Conservation (phyloP, 176 grass and related monocot species). For the Saccharum spontaneum region DNA sequence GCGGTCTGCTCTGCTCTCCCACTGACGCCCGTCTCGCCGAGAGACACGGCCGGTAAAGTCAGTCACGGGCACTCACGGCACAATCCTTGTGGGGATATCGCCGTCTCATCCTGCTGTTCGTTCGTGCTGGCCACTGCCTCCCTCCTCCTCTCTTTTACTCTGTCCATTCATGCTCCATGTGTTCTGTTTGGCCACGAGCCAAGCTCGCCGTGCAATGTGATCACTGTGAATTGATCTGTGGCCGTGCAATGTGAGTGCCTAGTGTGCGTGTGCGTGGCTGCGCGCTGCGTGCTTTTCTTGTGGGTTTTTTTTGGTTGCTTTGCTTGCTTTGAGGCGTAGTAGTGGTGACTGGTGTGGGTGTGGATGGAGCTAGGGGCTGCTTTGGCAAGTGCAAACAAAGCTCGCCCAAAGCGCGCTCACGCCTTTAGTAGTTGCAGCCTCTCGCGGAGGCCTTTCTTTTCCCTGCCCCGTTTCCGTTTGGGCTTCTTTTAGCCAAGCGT, state of each 20-base stretch:
- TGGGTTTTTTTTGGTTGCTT: neutral
- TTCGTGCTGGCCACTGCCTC: neutral
- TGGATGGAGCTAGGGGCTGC: neutral
- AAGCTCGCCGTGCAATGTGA: neutral
- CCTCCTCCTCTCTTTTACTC: neutral
- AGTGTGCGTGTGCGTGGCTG: neutral
- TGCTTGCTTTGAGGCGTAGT: conserved; percentile 35
- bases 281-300: neutral
- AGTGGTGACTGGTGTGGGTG: neutral
- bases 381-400: conserved; percentile 50
- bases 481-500: conserved; percentile 7
- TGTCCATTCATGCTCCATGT: neutral
- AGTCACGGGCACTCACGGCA: neutral
- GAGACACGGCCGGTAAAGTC: conserved; percentile 9
- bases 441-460: neutral
- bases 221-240: neutral
- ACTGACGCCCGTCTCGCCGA: conserved; percentile 22
- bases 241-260: neutral
- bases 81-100: conserved; percentile 27
- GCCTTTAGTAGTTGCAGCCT: conserved; percentile 31
- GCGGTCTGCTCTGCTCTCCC: conserved; percentile 5
- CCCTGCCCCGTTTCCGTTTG: neutral
- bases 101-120: neutral
- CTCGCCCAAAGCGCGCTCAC: conserved; percentile 35
- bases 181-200: neutral